Evolutionary conservation across 768 basidiomycete genomes (phyloP), one percentile per base, ranked within the genome.

Genomic region (Podaxis pistillaris): DNA sequence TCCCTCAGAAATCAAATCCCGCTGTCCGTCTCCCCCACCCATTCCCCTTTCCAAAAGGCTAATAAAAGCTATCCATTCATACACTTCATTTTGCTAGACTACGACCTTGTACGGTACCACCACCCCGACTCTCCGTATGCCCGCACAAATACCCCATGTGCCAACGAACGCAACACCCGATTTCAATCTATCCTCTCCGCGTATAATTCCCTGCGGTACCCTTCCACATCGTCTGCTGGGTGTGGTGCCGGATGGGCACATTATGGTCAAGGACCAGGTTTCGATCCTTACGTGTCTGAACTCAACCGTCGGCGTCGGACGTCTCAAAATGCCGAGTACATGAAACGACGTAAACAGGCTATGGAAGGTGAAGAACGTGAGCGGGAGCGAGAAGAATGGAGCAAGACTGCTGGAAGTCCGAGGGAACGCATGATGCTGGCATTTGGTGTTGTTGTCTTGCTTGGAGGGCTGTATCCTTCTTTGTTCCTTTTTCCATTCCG

Each of bases 21-120:
- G 89, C 71, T 91, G 89, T 90, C 68, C 69, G 86, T 77, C 26
- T 15, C 41, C 30, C 49, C 30, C 33, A 12, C 24, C 28, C 13
- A 37, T 40, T 38, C 58, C 30, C 30, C 44, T 36, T 38, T 50
- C 28, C 30, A 62, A 26, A 24, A 37, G 17, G 33, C 6, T 54
- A 2, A 50, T 41, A 51, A 36, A 24, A 58, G 30, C 47, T 1
- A 24, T 26, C 24, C 7, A 26, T 19, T 26, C n/a, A 33, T 37
- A 41, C 44, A 40, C 13, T 24, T 37, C 47, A 55, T 30, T 28
- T 60, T 8, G 8, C 8, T 64, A 90, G 90, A 91, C 71, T 91
- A 87, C 67, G 90, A 91, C 33, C 82, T 92, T 44, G 90, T 89
- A 41, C 85, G 86, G 50, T 70, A 78, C 9, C 83, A 91, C 69